Percentiles rank a stretch among this genome's conserved stretches.
phyloP scores from a whole-genome alignment of 2,329 filamentous ascomycete genomes.

The Trichoderma afroharzianum region DNA sequence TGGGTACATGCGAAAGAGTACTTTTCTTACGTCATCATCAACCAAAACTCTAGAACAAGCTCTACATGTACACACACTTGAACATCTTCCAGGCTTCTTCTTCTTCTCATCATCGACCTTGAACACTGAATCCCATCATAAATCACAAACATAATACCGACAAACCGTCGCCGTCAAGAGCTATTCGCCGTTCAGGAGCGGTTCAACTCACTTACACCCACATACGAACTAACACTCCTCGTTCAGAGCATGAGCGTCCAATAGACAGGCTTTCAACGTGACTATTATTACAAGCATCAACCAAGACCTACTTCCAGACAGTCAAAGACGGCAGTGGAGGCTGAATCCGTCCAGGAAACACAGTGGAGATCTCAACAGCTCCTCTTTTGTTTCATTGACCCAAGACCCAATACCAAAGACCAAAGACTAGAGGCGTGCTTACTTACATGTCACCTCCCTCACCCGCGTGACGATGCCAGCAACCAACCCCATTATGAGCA shows the following conservation, averaged over 20 bases:
- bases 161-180: not conserved
- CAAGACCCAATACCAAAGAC: no score
- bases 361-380: not conserved
- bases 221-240: not conserved
- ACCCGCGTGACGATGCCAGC: not conserved
- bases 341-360: not conserved
- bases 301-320: not conserved
- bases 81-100: not conserved
- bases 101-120: not conserved
- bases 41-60: not conserved
- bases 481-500: not conserved
- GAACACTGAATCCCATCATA: not conserved
- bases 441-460: not conserved
- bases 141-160: not conserved
- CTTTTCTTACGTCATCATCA: not conserved
- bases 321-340: not conserved
- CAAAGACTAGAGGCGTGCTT: not conserved
- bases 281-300: not conserved
- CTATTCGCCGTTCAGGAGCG: not conserved
- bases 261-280: not conserved
- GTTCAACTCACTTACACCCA: not conserved
- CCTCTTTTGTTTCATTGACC: not conserved
- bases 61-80: not conserved
- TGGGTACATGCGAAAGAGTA: not conserved
- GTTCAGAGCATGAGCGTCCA: not conserved